phyloP scores from a whole-genome alignment of 768 basidiomycete genomes.

The Mycena kentingensis region DNA sequence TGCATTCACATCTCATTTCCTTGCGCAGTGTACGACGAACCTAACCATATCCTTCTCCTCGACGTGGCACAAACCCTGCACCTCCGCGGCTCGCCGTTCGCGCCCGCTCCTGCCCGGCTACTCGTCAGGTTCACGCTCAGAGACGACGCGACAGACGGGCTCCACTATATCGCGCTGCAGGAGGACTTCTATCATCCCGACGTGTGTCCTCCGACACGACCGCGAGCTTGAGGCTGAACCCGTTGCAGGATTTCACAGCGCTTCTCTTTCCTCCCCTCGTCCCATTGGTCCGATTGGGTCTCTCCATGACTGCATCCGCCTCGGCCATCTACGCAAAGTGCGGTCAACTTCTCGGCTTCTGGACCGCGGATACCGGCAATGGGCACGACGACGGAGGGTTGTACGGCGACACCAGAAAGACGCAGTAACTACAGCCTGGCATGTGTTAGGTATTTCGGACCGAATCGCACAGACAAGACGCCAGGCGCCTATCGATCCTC shows the following conservation, averaged over 20 bases:
- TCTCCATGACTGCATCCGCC: slow-evolving; percentile 28
- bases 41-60: slow-evolving; percentile 44
- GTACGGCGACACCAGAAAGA: slow-evolving; percentile 11
- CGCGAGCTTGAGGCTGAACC: background rate
- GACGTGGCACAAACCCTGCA: slow-evolving; percentile 58
- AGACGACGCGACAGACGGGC: slow-evolving; percentile 35
- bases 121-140: slow-evolving; percentile 54
- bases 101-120: slow-evolving; percentile 47
- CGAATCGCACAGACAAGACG: no score
- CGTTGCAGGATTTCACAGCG: slow-evolving; percentile 42
- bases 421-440: background rate
- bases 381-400: slow-evolving; percentile 6
- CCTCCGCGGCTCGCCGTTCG: slow-evolving; percentile 48
- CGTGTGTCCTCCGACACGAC: slow-evolving; percentile 31
- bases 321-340: slow-evolving; percentile 34
- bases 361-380: slow-evolving; percentile 20
- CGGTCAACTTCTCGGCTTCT: slow-evolving; percentile 37
- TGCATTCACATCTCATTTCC: background rate
- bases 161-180: slow-evolving; percentile 52
- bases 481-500: no score
- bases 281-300: slow-evolving; percentile 36
- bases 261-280: slow-evolving; percentile 46
- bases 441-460: background rate
- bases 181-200: slow-evolving; percentile 64
- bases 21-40: slow-evolving; percentile 49